Evolutionary conservation across 495 filamentous ascomycete species (phyloP), one percentile per base, ranked within the genome.

Genomic region (Paragyromitra xinjiangensis): DNA sequence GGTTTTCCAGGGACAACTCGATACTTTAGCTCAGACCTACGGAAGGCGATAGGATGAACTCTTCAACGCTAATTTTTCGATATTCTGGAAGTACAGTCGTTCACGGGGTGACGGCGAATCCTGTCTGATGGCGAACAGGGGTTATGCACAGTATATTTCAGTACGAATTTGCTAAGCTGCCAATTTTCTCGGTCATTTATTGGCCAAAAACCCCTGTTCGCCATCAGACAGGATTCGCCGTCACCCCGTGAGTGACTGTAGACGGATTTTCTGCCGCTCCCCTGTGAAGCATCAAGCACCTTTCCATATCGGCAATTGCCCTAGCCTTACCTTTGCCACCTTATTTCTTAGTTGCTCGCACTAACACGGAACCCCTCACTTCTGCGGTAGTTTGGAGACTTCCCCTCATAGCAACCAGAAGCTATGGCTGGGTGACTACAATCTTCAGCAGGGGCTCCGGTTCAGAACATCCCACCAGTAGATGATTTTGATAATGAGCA

Each of bases 401-500:
- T 74, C 71, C 55, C 40, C 39, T 73, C 71, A 24, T 59, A 26
- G 42, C 24, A 74, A 42, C 19, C 44, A 48, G 24, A 70, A 71
- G 66, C 59, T 44, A 69, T 37, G 42, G 42, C 48, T 40, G 53
- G 61, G 40, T 55, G 42, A 75, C 58, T 58, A 55, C 64, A 55
- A 70, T 70, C 4, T 64, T 40, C 19, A 63, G 59, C 37, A 37
- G 44, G 64, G 22, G 24, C 56, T 42, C 40, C 59, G 59, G 68
- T 55, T 39, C 34, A 42, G 61, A 37, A 76, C 16, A 73, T 40
- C 39, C 68, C 37, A 75, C 45, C 50, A 42, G 71, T 56, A 39
- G 55, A 44, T 19, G 26, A 66, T 77, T 71, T 72, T 66, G 61
- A 66, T 74, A 74, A 40, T 55, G 29, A 73, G 26, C 34, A 48